Conservation (phyloP, 768 basidiomycete species). For the Daedaleopsis sinensis region DNA sequence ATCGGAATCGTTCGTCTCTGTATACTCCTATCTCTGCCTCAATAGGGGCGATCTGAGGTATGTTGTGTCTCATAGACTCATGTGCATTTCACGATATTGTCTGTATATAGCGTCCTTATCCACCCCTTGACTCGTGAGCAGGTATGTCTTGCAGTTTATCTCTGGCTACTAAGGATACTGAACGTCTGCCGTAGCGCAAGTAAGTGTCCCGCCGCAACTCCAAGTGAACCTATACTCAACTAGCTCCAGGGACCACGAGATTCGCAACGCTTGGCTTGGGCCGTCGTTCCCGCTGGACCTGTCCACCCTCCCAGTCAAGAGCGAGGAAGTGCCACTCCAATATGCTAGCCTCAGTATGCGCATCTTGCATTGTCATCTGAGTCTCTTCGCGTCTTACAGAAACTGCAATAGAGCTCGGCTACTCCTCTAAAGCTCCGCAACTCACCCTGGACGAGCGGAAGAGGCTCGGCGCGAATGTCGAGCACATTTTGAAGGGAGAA, state of each 20-base stretch:
- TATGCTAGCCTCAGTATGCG: constrained; percentile 49
- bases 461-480: constrained; percentile 62
- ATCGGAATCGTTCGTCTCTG: constrained; percentile 68
- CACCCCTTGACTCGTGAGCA: constrained; percentile 75
- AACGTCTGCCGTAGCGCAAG: constrained; percentile 45
- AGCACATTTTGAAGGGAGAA: constrained; percentile 58
- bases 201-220: constrained; percentile 32
- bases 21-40: constrained; percentile 77
- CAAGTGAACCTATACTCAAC: background rate
- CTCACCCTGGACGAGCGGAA: constrained; percentile 63
- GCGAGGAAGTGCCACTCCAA: constrained; percentile 62
- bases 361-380: background rate
- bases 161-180: background rate
- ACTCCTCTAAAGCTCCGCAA: constrained; percentile 54
- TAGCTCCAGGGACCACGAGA: constrained; percentile 62
- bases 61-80: background rate
- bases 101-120: constrained; percentile 58
- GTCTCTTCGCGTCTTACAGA: background rate
- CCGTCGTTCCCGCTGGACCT: constrained; percentile 71
- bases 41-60: constrained; percentile 69
- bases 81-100: background rate
- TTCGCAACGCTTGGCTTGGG: constrained; percentile 75
- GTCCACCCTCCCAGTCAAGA: constrained; percentile 51
- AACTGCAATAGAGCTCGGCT: constrained; percentile 60
- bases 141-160: constrained; percentile 41